Evolutionary conservation across 106 monocot species (phyloP).

Genomic region (Vanilla planifolia): DNA sequence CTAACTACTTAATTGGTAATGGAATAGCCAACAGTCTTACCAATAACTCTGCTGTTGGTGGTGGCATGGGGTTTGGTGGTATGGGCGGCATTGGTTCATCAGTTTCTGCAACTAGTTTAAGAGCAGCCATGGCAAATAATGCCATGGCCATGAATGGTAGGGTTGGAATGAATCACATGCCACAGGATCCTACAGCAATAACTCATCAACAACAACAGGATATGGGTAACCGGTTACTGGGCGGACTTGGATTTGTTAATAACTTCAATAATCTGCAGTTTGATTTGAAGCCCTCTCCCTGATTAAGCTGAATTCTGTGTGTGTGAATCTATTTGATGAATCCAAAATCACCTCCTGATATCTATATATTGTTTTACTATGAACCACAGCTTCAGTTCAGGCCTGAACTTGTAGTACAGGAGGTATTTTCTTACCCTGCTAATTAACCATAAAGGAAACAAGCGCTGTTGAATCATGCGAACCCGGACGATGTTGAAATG

Average conservation of each 20-base stretch:
- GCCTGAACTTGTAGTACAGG: background rate
- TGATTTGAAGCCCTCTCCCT: constrained; percentile 58
- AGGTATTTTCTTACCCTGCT: background rate
- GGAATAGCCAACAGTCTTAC: constrained; percentile 20
- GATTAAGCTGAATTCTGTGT: constrained; percentile 1
- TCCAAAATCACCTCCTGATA: no score
- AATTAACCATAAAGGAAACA: background rate
- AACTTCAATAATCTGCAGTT: constrained; percentile 68
- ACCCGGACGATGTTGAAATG: background rate
- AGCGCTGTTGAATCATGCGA: background rate
- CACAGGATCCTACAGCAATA: constrained; percentile 28
- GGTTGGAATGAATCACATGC: constrained; percentile 12
- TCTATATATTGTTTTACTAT: background rate
- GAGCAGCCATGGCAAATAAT: constrained; percentile 39
- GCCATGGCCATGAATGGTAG: constrained; percentile 28
- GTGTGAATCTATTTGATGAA: no score
- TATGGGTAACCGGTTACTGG: constrained; percentile 38
- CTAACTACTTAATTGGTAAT: constrained; percentile 25
- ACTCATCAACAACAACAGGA: constrained; percentile 51
- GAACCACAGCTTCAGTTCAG: background rate
- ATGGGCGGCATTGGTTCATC: constrained; percentile 30
- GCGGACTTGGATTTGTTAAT: constrained; percentile 34
- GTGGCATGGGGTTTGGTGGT: constrained; percentile 33
- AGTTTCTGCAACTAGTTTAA: constrained; percentile 24
- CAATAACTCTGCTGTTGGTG: constrained; percentile 14